Percentiles rank a stretch among this genome's conserved stretches.
Evolutionary conservation across 78 protist species (phyloP).

Genomic region (Chrysochromulina tobinii): DNA sequence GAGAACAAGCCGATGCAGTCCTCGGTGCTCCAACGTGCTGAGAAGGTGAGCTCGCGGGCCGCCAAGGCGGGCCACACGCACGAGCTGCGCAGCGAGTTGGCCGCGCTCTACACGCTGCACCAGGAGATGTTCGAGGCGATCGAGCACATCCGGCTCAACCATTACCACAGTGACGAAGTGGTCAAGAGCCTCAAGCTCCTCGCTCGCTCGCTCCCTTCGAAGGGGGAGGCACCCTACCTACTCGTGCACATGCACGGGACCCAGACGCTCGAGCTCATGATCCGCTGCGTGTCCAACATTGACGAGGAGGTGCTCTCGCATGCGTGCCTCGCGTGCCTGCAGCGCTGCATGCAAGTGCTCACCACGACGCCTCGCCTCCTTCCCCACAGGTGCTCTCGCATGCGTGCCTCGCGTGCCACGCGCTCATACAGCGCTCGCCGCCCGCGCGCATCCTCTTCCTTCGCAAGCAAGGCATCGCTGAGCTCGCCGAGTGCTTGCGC

Average conservation of each 20-base stretch:
- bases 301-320: not conserved
- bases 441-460: constrained; percentile 21
- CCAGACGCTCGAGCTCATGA: not conserved
- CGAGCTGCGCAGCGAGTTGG: not conserved
- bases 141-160: not conserved
- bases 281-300: constrained; percentile 12
- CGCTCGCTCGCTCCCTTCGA: not conserved
- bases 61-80: not conserved
- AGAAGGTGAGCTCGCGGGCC: not conserved
- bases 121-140: not conserved
- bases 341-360: too few relatives aligned
- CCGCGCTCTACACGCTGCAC: too few relatives aligned
- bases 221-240: not conserved
- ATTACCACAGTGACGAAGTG: not conserved
- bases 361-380: too few relatives aligned
- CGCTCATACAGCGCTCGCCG: not conserved
- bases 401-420: not conserved
- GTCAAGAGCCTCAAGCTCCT: not conserved
- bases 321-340: too few relatives aligned
- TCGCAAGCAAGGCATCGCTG: constrained; percentile 5
- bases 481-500: not conserved
- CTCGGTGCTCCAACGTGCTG: too few relatives aligned
- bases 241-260: constrained; percentile 11
- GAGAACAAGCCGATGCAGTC: not conserved
- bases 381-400: not conserved